Conservation (phyloP, 2,329 filamentous ascomycete genomes). For the Aspergillus brunneoviolaceus region DNA sequence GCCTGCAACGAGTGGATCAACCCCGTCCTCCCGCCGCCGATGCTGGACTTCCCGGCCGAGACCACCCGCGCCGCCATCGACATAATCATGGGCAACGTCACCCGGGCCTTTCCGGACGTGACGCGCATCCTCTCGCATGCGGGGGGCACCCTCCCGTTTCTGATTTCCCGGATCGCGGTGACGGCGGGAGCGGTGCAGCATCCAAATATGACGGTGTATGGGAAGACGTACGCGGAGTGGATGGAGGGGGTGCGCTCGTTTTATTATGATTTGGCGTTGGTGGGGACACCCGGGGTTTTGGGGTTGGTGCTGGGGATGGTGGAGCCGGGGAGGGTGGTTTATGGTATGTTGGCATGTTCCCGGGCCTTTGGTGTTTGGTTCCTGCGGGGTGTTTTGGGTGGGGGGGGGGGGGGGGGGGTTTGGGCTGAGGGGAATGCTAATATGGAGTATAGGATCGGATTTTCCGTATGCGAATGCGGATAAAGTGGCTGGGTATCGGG, state of each 20-base stretch:
- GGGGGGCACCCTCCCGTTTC: conserved; percentile 48
- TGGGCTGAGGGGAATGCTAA: not conserved
- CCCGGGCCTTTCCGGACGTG: conserved; percentile 34
- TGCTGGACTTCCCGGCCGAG: conserved; percentile 49
- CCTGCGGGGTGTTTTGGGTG: too few relatives aligned
- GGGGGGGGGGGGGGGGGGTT: too few relatives aligned
- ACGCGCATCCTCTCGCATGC: conserved; percentile 52
- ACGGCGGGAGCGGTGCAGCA: not conserved
- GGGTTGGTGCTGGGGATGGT: conserved; percentile 2
- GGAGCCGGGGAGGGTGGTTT: conserved; percentile 1
- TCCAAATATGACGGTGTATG: not conserved
- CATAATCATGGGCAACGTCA: conserved; percentile 38
- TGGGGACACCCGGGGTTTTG: conserved; percentile 1
- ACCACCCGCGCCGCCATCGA: conserved; percentile 47
- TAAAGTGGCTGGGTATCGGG: conserved; percentile 5
- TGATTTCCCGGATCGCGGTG: conserved; percentile 35
- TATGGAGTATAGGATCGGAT: not conserved
- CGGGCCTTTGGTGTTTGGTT: too few relatives aligned
- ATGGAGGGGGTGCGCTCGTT: conserved; percentile 24
- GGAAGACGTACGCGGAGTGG: conserved; percentile 14
- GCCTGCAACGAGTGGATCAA: too few relatives aligned
- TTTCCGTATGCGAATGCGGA: conserved; percentile 2
- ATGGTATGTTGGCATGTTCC: not conserved
- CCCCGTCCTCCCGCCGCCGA: conserved; percentile 13
- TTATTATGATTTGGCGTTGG: conserved; percentile 31